These are phyloP conservation scores for Juglanconis oblonga DNA, from an alignment of 2,329 filamentous ascomycete genomes.

Conservation along the genomic window DNA sequence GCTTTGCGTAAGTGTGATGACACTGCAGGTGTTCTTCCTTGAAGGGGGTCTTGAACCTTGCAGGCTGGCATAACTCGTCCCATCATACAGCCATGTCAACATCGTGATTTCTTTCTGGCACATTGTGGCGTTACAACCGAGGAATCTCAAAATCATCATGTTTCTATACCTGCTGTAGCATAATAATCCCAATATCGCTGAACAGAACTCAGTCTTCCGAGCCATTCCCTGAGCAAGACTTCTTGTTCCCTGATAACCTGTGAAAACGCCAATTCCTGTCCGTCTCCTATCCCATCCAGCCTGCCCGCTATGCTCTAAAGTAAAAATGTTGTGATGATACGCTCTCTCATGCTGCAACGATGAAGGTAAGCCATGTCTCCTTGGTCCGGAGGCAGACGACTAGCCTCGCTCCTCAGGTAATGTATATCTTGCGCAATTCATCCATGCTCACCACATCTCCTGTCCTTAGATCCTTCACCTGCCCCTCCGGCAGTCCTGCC, in stretches of 20 bases:
- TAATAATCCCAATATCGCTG: neutral
- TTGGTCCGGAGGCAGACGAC: neutral
- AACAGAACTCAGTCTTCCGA: neutral
- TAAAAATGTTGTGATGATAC: neutral
- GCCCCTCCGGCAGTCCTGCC: slow-evolving; percentile 62
- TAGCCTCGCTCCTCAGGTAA: slow-evolving; percentile 55
- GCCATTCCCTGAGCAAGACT: neutral
- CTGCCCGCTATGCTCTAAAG: slow-evolving; percentile 13
- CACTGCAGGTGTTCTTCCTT: too few species aligned
- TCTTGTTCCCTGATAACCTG: neutral
- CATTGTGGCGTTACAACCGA: too few species aligned
- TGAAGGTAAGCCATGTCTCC: neutral
- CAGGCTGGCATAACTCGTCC: too few species aligned
- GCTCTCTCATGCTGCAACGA: neutral
- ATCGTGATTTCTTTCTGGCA: too few species aligned
- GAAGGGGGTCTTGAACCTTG: too few species aligned
- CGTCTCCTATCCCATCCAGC: neutral
- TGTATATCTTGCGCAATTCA: slow-evolving; percentile 82
- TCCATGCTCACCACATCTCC: slow-evolving; percentile 62
- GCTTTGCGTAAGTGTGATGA: neutral
- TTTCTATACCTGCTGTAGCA: too few species aligned
- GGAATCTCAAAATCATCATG: neutral
- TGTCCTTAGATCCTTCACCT: slow-evolving; percentile 76
- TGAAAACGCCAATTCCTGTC: neutral
- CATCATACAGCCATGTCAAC: too few species aligned